Conservation (phyloP, 202 grass and related monocot genomes). For the Bolboschoenoplectus hybrid region DNA sequence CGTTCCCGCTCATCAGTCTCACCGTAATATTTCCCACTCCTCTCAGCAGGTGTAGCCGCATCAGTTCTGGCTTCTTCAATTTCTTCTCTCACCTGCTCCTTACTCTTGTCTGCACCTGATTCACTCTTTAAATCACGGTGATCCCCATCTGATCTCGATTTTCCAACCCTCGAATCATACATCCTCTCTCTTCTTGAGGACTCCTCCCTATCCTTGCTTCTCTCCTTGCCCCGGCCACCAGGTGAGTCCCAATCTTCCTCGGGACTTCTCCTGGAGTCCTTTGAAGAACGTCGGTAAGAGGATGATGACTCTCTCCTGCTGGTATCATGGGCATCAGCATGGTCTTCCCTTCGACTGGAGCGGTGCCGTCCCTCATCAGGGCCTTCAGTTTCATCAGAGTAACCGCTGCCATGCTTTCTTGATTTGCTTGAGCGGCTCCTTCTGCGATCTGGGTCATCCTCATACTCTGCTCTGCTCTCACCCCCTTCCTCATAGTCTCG, state of each 20-base stretch:
- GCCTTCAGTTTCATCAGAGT: slow-evolving; percentile 46
- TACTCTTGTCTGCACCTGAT: slow-evolving; percentile 21
- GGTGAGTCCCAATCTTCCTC: slow-evolving; percentile 57
- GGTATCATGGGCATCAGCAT: slow-evolving; percentile 42
- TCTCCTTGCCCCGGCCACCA: slow-evolving; percentile 33
- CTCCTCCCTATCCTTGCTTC: slow-evolving; percentile 31
- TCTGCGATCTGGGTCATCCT: slow-evolving; percentile 45
- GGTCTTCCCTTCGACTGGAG: slow-evolving; percentile 34
- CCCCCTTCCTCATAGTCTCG: slow-evolving; percentile 45
- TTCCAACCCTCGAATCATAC: slow-evolving; percentile 50
- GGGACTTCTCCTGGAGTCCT: slow-evolving; percentile 59
- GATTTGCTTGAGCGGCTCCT: slow-evolving; percentile 46
- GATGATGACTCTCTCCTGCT: slow-evolving; percentile 49
- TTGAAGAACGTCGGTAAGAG: slow-evolving; percentile 44
- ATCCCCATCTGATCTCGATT: slow-evolving; percentile 43
- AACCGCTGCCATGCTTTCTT: slow-evolving; percentile 41
- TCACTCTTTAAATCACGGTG: slow-evolving; percentile 40
- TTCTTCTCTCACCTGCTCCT: slow-evolving; percentile 10
- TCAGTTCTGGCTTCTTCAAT: slow-evolving; percentile 2
- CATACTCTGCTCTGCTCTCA: slow-evolving; percentile 44
- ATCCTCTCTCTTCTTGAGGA: slow-evolving; percentile 47
- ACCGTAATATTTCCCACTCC: slow-evolving; percentile 39
- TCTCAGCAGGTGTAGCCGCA: slow-evolving; percentile 23
- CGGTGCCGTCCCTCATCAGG: slow-evolving; percentile 36
- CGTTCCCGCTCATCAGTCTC: slow-evolving; percentile 44